Evolutionary conservation across 2,329 filamentous ascomycete genomes (phyloP).

Genomic region (Podosphaera xanthii): DNA sequence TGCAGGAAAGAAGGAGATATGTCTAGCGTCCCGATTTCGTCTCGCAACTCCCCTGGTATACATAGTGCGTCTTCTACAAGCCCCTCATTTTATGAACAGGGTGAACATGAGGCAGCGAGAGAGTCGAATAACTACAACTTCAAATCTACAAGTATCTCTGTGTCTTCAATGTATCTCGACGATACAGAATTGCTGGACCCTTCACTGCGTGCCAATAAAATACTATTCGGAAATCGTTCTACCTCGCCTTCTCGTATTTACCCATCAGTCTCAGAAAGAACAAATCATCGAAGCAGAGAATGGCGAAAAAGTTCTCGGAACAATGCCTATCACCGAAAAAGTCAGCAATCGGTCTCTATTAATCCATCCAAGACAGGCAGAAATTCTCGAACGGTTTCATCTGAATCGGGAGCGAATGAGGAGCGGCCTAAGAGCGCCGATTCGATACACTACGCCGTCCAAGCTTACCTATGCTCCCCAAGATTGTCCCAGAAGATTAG

Average conservation of each 20-base stretch:
- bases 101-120: no score
- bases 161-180: no score
- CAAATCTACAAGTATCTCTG: no score
- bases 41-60: no score
- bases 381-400: not conserved
- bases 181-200: no score
- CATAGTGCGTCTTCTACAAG: no score
- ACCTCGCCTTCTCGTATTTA: conserved; percentile 10
- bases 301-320: not conserved
- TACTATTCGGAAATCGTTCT: conserved; percentile 13
- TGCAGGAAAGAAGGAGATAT: no score
- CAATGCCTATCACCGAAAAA: not conserved
- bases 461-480: conserved; percentile 61
- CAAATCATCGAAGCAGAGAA: conserved; percentile 2
- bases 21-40: no score
- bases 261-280: conserved; percentile 11
- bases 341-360: not conserved
- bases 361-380: not conserved
- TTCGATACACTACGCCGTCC: conserved; percentile 72
- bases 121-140: no score
- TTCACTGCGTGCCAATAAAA: no score
- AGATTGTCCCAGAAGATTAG: conserved; percentile 71
- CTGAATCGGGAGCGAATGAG: conserved; percentile 23
- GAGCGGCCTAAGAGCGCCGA: conserved; percentile 60
- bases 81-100: no score